phyloP scores from a whole-genome alignment of 2,329 filamentous ascomycete species.

The Fusarium sororula region DNA sequence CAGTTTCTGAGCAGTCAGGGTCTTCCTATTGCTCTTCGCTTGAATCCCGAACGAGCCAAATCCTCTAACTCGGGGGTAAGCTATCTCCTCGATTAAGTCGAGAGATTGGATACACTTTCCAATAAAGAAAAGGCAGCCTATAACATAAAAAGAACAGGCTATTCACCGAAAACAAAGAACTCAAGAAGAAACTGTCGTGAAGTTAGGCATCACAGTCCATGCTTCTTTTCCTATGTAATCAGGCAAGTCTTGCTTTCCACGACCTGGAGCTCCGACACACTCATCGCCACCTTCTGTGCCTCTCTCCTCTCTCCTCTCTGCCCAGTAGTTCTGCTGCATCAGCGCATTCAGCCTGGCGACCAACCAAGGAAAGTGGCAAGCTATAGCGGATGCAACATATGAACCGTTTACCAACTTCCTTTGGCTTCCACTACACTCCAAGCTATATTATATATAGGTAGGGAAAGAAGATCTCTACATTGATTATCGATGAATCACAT shows the following conservation, averaged over 20 bases:
- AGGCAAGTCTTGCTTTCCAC: no score
- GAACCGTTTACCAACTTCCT: no score
- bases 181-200: neutral
- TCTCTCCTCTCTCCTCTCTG: neutral
- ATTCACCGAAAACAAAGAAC: neutral
- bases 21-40: neutral
- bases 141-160: neutral
- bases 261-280: no score
- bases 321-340: neutral
- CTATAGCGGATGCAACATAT: no score
- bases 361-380: no score
- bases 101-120: neutral
- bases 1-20: neutral
- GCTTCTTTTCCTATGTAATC: no score
- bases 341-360: neutral
- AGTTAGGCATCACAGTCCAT: neutral
- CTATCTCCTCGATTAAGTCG: neutral
- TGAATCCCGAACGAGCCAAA: neutral
- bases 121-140: neutral
- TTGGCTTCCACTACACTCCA: no score
- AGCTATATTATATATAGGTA: no score
- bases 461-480: no score
- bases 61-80: no score
- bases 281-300: neutral
- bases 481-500: no score